Base-by-base conservation (phyloP, 345 rosid species). In the Ceriops tagal region DNA sequence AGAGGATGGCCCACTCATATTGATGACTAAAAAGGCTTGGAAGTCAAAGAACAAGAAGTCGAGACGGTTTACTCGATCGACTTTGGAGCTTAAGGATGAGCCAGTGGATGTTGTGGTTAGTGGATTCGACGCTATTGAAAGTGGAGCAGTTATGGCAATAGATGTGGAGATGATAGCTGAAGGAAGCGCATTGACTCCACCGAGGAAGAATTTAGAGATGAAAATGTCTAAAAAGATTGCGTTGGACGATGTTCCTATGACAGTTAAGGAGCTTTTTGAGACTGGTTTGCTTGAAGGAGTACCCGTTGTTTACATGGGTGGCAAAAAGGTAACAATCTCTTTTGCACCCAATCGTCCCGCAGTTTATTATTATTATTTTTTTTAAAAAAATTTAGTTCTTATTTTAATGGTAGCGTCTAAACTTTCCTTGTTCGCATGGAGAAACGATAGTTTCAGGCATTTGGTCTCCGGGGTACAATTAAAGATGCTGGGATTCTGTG, bases 401-500 rank as follows among this genome's bases (percentile, higher is more conserved):
- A 10, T 19, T 46, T 3, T 67, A 6, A n/a, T 21, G 1, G 1
- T 30, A 28, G 8, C 21, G 43, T 58, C 18, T 53, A 19, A 53
- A 46, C 43, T 18, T 18, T 56, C 18, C 16, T 30, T 62, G 68
- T 15, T 56, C 31, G 5, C 16, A 31, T 57, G 31, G 61, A 16
- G 64, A 5, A 3, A 22, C 10, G 53, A 28, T 68, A 86, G 84
- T 88, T 86, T 79, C 92, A 95, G 88, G 82, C 85, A 39, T 87
- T 88, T 79, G 92, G 93, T 71, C 97, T 95, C 22, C 90, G 92
- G n/a, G 99, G 99, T 67, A 80, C 76, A 20, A 91, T 95, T 67
- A 88, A 71, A 77, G 96, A 88, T 79, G 93, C 85, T 70, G 96
- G 99, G 60, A 95, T 95, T 83, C 79, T 91, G 77, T 95, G 99